A percentile compares a stretch with the other conserved stretches of the same genome.
phyloP scores from a whole-genome alignment of 1,284 basidiomycete genomes.

The Rhizopogon hawkerae region DNA sequence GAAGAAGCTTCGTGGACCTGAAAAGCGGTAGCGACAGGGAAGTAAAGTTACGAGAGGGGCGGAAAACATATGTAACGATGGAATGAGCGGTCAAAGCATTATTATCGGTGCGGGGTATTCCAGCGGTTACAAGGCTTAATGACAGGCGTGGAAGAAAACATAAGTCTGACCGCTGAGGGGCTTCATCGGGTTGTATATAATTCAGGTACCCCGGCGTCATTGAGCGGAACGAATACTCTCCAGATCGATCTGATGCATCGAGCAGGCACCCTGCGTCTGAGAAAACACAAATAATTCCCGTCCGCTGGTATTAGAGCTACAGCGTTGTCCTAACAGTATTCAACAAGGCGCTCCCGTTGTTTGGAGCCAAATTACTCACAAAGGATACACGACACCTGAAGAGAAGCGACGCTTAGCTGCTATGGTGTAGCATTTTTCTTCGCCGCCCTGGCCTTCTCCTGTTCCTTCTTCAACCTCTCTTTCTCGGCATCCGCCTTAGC shows the following conservation, averaged over 20 bases:
- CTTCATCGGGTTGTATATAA: background rate
- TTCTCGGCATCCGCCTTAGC: slow-evolving; percentile 66
- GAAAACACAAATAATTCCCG: background rate
- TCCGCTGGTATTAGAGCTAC: background rate
- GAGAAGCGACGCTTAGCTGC: slow-evolving; percentile 1
- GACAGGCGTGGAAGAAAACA: background rate
- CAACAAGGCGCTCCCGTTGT: background rate
- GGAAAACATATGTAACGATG: no score
- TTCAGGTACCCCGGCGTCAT: background rate
- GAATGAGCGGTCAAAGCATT: background rate
- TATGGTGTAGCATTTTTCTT: slow-evolving; percentile 32
- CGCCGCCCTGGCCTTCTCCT: slow-evolving; percentile 33
- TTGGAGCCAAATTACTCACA: background rate
- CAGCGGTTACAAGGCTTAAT: background rate
- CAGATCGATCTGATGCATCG: background rate
- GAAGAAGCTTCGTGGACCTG: background rate
- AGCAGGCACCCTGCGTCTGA: background rate
- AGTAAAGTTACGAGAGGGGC: no score
- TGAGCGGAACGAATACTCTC: background rate
- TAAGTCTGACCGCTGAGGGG: no score
- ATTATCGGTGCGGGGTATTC: background rate
- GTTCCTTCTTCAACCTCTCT: slow-evolving; percentile 46
- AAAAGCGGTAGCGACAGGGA: background rate
- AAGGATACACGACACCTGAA: background rate
- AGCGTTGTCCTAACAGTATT: background rate